phyloP scores from a whole-genome alignment of 2,329 filamentous ascomycete genomes.

The Apiospora hydei region DNA sequence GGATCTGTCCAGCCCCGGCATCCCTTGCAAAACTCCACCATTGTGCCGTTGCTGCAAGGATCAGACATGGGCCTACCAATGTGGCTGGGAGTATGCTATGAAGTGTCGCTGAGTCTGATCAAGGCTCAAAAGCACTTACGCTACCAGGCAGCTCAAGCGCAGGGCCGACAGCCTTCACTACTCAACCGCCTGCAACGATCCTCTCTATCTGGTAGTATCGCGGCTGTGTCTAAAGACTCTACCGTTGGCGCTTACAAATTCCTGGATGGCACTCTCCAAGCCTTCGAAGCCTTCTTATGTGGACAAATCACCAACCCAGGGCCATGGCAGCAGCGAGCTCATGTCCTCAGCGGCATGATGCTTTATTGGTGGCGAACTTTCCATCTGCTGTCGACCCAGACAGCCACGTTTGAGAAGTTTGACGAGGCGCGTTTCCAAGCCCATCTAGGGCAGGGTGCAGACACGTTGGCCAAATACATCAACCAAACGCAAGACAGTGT shows the following conservation, averaged over 20 bases:
- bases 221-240: constrained; percentile 66
- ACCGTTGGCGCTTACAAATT: constrained; percentile 63
- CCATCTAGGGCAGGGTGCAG: constrained; percentile 61
- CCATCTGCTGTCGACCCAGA: constrained; percentile 49
- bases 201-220: constrained; percentile 59
- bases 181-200: constrained; percentile 69
- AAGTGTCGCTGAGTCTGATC: constrained; percentile 56
- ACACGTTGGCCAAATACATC: constrained; percentile 48
- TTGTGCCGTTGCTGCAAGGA: constrained; percentile 54
- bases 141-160: constrained; percentile 50
- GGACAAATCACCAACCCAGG: constrained; percentile 36
- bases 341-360: constrained; percentile 49
- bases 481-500: constrained; percentile 35
- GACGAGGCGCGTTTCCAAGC: constrained; percentile 71
- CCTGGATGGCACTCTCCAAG: constrained; percentile 51
- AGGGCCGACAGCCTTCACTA: constrained; percentile 57
- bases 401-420: constrained; percentile 46
- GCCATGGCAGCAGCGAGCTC: constrained; percentile 45
- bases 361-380: constrained; percentile 65
- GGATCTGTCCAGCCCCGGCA: constrained; percentile 64
- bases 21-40: constrained; percentile 63
- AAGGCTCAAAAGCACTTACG: constrained; percentile 51
- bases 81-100: constrained; percentile 62
- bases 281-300: constrained; percentile 53
- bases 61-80: constrained; percentile 45